Conservation (phyloP, 768 basidiomycete genomes). For the Pleurotus salmoneostramineus region DNA sequence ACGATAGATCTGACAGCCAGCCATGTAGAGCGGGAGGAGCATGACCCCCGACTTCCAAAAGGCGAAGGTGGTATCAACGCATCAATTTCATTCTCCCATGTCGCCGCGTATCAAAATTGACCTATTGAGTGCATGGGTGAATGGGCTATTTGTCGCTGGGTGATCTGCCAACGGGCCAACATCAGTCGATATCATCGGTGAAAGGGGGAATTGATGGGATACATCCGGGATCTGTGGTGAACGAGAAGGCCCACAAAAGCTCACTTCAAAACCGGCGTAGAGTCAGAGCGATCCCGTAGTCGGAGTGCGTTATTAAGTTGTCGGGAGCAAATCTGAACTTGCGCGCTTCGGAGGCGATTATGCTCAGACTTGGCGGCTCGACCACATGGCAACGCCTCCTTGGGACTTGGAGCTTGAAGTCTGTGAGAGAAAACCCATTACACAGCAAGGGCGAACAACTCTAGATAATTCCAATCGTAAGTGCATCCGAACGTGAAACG, state of each 20-base stretch:
- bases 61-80: neutral
- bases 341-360: too few species aligned
- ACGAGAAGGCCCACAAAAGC: too few species aligned
- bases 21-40: neutral
- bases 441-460: too few species aligned
- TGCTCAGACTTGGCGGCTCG: too few species aligned
- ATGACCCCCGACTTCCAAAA: neutral
- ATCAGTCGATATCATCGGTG: neutral
- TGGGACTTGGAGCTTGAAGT: too few species aligned
- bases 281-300: too few species aligned
- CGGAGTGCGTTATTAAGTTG: too few species aligned
- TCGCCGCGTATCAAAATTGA: neutral
- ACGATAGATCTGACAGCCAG: neutral
- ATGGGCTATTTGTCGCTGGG: neutral
- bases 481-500: neutral
- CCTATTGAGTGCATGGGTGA: neutral
- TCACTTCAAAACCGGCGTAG: too few species aligned
- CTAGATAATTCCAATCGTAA: neutral
- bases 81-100: neutral
- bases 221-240: neutral
- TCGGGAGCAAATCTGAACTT: too few species aligned
- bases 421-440: too few species aligned
- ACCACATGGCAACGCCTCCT: too few species aligned
- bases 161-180: neutral
- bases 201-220: neutral